Evolutionary conservation across 352 stramenopile species (phyloP).

Genomic region (Phytophthora sp.): DNA sequence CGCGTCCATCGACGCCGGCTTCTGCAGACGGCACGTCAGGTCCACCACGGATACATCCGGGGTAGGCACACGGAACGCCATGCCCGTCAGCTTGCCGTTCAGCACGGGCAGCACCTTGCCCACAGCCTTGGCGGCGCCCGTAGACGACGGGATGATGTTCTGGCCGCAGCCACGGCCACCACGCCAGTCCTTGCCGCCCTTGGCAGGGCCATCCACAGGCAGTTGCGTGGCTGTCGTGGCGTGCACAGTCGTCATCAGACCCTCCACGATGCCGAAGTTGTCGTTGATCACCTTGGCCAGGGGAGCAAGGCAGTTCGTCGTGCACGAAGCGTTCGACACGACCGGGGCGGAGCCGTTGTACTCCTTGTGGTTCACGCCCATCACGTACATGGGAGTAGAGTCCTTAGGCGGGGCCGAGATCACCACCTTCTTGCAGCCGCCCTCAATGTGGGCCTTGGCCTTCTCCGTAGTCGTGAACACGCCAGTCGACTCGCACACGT

Average conservation of each 20-base stretch:
- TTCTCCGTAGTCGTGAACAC: conserved; percentile 91
- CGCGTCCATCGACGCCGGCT: conserved; percentile 96
- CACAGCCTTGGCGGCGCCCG: conserved; percentile 93
- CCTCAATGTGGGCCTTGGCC: conserved; percentile 91
- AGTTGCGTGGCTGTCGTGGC: conserved; percentile 97
- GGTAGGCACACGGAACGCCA: conserved; percentile 92
- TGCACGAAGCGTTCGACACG: too few relatives aligned
- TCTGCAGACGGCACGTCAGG: conserved; percentile 82
- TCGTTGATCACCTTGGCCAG: too few relatives aligned
- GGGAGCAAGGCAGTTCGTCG: too few relatives aligned
- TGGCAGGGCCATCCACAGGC: conserved; percentile 97
- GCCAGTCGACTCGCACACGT: conserved; percentile 92
- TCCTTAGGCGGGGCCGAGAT: conserved; percentile 98
- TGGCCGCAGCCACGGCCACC: conserved; percentile 95
- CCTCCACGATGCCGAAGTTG: too few relatives aligned
- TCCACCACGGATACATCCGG: conserved; percentile 91
- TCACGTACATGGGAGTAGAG: conserved; percentile 97
- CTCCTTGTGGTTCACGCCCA: conserved; percentile 96
- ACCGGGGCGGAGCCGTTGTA: conserved; percentile 95
- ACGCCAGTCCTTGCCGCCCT: conserved; percentile 96
- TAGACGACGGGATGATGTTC: conserved; percentile 99
- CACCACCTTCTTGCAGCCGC: conserved; percentile 95
- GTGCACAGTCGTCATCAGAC: conserved; percentile 99
- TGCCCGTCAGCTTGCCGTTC: conserved; percentile 93
- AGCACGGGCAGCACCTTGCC: conserved; percentile 84